These are phyloP conservation scores for Lepidopterella palustris DNA, from an alignment of 495 filamentous ascomycete species.

Conservation along the genomic window DNA sequence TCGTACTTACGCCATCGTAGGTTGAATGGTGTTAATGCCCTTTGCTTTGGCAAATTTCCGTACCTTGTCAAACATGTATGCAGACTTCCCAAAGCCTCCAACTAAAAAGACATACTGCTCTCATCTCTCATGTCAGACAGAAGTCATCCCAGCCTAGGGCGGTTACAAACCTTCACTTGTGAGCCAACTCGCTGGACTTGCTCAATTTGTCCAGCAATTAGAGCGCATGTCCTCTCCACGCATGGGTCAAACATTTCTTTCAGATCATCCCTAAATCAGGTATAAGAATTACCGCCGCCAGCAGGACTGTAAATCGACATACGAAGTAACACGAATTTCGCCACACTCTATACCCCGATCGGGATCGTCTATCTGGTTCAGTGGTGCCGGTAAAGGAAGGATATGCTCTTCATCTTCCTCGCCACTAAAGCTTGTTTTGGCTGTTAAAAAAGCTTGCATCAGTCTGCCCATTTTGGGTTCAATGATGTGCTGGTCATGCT, in stretches of 20 bases:
- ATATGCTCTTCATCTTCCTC: constrained; percentile 12
- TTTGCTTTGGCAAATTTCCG: background rate
- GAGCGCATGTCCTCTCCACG: background rate
- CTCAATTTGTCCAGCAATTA: constrained; percentile 11
- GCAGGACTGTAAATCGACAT: background rate
- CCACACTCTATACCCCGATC: constrained; percentile 14
- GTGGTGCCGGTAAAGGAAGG: constrained; percentile 8
- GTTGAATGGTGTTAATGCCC: constrained; percentile 1
- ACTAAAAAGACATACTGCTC: constrained; percentile 13
- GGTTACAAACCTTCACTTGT: constrained; percentile 8
- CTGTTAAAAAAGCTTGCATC: constrained; percentile 15
- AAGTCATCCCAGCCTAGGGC: background rate
- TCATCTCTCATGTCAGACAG: background rate
- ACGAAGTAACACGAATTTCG: constrained; percentile 8
- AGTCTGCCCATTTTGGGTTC: constrained; percentile 9
- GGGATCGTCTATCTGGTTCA: constrained; percentile 10
- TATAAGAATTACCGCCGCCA: background rate
- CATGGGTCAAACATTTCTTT: constrained; percentile 12
- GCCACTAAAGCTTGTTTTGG: constrained; percentile 12
- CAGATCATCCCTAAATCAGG: constrained; percentile 4
- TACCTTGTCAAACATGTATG: constrained; percentile 10
- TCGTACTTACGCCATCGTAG: constrained; percentile 6
- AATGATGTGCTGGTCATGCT: background rate
- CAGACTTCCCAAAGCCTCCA: constrained; percentile 16
- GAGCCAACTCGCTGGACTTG: background rate